Evolutionary conservation across 2,329 filamentous ascomycete genomes (phyloP), one percentile per base, ranked within the genome.

Genomic region (Thielaviopsis ethacetica): DNA sequence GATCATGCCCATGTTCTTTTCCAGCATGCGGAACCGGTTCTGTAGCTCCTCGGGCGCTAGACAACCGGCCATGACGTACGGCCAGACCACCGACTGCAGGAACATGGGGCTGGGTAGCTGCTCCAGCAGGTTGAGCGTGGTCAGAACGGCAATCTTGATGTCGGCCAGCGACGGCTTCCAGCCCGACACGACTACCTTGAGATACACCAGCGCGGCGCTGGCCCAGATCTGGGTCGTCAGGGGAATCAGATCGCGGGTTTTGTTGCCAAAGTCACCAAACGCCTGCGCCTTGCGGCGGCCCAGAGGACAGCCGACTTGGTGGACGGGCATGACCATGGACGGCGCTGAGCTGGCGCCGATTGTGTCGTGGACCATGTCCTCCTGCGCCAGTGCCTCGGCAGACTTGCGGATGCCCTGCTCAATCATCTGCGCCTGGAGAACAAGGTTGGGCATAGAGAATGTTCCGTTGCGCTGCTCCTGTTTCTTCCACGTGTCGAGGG

Each of bases 401-500:
- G 68, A 67, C 3, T 61, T 64, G 21, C 67, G 70, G 19, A 76
- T 68, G 9, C 65, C 66, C 6, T 68, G 66, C 38, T 73, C 69
- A 49, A 79, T 72, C 3, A 67, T 62, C 9, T 69, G 67, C 1
- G 73, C 76, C 17, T 76, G 75, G 3, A 67, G 65, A 10, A 77
- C 68, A 5, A 81, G 70, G 59, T 78, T 72, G 3, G 67, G 65
- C 57, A 72, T 68, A 12, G 75, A 75, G 1, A 82, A 68, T 0
- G 70, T 71, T 4, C 75, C 75, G 4, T 66, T 63, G 53, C 66
- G 65, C 54, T 70, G 73, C 62, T 72, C 72, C 22, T 73, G 67
- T 63, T 75, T 74, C 67, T 82, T 84, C 75, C 77, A 81, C 1
- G 74, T 71, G 56, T 79, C 74, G 6, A 85, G 70, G 0, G 72